Evolutionary conservation across 2,329 filamentous ascomycete genomes (phyloP).

Genomic region (Neocucurbitaria cava): DNA sequence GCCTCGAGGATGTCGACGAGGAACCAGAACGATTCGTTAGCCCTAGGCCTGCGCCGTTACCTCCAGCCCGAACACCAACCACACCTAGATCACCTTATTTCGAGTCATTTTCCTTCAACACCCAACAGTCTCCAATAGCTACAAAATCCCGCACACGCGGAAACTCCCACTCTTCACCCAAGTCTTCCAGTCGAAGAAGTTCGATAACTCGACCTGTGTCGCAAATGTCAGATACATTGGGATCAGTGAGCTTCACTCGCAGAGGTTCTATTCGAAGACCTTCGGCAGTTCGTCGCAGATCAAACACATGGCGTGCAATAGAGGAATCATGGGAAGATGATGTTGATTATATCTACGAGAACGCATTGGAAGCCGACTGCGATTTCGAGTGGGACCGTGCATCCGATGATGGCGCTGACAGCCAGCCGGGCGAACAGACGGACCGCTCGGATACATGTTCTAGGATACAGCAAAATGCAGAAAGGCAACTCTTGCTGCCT

Average conservation of each 20-base stretch:
- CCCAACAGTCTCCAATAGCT: constrained; percentile 28
- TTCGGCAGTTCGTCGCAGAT: constrained; percentile 34
- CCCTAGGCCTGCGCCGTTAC: constrained; percentile 43
- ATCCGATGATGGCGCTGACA: constrained; percentile 42
- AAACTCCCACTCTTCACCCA: constrained; percentile 34
- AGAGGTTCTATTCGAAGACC: constrained; percentile 30
- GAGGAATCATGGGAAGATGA: constrained; percentile 66
- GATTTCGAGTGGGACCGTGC: constrained; percentile 64
- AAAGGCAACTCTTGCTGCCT: constrained; percentile 1
- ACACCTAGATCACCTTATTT: constrained; percentile 37
- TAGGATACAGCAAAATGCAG: constrained; percentile 7
- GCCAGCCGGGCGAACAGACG: constrained; percentile 29
- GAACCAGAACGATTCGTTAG: constrained; percentile 45
- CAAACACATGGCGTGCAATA: constrained; percentile 44
- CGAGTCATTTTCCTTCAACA: constrained; percentile 37
- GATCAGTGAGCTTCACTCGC: constrained; percentile 48
- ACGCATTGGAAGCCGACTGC: constrained; percentile 66
- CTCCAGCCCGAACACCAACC: constrained; percentile 33
- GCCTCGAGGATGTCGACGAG: constrained; percentile 46
- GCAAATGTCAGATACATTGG: constrained; percentile 55
- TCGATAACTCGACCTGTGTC: constrained; percentile 42
- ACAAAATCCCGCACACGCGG: constrained; percentile 23
- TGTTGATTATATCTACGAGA: constrained; percentile 68
- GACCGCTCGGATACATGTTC: constrained; percentile 8
- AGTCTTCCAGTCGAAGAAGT: constrained; percentile 21